A percentile compares a stretch with the other conserved stretches of the same genome.
These are phyloP conservation scores for Aegilops bicornis DNA, from an alignment of 176 grass and related monocot species.

Conservation along the genomic window DNA sequence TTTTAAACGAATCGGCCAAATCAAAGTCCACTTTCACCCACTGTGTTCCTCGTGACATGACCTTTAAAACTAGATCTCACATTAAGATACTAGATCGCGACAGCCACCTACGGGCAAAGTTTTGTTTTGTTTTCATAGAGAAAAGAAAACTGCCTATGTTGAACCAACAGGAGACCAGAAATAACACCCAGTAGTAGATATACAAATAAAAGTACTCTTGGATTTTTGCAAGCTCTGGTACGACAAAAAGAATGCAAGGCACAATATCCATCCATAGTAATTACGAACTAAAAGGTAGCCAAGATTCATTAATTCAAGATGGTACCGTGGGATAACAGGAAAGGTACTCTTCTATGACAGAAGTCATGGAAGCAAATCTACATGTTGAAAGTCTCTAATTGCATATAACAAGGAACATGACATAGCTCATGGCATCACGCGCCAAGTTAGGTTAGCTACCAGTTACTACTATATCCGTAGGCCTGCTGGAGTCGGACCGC, in stretches of 20 bases:
- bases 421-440: constrained; percentile 26
- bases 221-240: not conserved
- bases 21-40: too few relatives aligned
- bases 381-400: constrained; percentile 20
- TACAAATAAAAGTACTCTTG: too few relatives aligned
- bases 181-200: too few relatives aligned
- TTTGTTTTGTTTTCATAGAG: too few relatives aligned
- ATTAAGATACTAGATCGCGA: too few relatives aligned
- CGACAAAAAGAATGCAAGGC: not conserved
- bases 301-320: constrained; percentile 18
- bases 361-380: constrained; percentile 33
- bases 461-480: constrained; percentile 51
- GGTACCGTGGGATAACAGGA: constrained; percentile 21
- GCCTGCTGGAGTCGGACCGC: constrained; percentile 25
- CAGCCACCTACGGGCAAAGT: too few relatives aligned
- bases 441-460: constrained; percentile 40
- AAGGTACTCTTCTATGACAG: constrained; percentile 22
- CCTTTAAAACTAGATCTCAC: too few relatives aligned
- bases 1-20: too few relatives aligned
- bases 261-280: not conserved
- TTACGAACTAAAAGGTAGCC: not conserved
- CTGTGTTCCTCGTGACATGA: too few relatives aligned
- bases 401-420: constrained; percentile 22
- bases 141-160: too few relatives aligned
- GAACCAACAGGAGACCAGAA: too few relatives aligned